These are phyloP conservation scores for Globisporangium polare DNA, from an alignment of 352 stramenopile species.

Conservation along the genomic window DNA sequence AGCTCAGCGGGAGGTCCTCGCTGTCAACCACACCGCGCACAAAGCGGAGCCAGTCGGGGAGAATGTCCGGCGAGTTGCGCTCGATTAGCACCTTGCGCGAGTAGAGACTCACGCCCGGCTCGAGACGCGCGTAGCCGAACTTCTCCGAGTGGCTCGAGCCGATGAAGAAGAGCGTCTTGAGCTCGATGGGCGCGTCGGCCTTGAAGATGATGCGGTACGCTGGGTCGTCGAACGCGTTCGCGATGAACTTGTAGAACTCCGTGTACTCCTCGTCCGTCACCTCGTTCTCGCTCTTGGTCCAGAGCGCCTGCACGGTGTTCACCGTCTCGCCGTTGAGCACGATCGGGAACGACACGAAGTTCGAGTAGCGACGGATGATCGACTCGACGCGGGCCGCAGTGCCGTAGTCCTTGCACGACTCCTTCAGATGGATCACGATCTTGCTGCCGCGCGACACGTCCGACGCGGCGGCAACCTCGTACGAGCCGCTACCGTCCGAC, in stretches of 20 bases:
- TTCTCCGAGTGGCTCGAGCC: conserved; percentile 96
- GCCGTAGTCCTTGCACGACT: conserved; percentile 94
- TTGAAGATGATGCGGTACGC: conserved; percentile 96
- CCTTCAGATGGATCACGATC: conserved; percentile 98
- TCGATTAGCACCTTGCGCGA: conserved; percentile 99
- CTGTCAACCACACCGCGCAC: conserved; percentile 92
- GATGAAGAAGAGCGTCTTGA: conserved; percentile 98
- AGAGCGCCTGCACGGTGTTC: conserved; percentile 98
- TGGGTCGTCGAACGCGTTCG: conserved; percentile 94
- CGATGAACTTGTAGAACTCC: conserved; percentile 97
- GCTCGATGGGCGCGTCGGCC: conserved; percentile 97
- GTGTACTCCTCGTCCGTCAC: conserved; percentile 97
- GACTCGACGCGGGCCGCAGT: conserved; percentile 90
- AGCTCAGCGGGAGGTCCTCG: conserved; percentile 98
- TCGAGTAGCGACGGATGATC: conserved; percentile 99
- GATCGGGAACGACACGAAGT: conserved; percentile 99
- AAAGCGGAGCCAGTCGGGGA: conserved; percentile 97
- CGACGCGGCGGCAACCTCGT: conserved; percentile 60
- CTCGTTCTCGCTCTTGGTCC: conserved; percentile 94
- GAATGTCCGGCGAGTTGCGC: conserved; percentile 94
- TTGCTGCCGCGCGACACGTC: conserved; percentile 91
- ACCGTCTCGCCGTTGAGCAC: conserved; percentile 95
- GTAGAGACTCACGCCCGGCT: conserved; percentile 97
- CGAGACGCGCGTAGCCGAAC: conserved; percentile 93
- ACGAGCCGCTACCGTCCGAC: conserved; percentile 82